Base-by-base conservation (phyloP, 148 eudicot genomes). In the Chenopodium quinoa region DNA sequence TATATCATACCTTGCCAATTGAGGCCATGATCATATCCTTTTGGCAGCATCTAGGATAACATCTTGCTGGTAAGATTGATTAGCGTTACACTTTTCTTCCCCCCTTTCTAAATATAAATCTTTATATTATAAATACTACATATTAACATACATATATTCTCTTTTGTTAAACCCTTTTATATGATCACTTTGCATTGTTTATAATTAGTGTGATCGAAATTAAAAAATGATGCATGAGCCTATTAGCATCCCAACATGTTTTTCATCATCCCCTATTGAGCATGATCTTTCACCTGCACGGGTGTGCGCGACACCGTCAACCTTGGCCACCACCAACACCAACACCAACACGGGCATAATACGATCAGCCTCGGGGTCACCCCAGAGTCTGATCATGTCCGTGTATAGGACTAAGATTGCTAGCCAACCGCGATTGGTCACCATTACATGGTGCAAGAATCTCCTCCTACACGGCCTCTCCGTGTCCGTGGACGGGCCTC, bases 401-500 rank as follows among this genome's bases (percentile, higher is more conserved):
- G 87, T 89, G 9, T 95, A 93, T 79, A 79, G 87, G 10, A 90
- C 94, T 9, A 91, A 87, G 81, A 87, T 95, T 0, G 93, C 91
- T 0, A 87, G 84, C 79, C 88, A 88, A 74, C 78, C 84, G 16
- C 90, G 93, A 3, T 77, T 88, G 48, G 92, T 95, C 70, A 91
- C 97, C 23, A 82, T 95, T 56, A 91, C 93, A 40, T 95, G 98
- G 98, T 91, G 92, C 89, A 95, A 93, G 84, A 91, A 95, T 16
- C 78, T 92, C 54, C 71, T 95, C 12, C 87, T 91, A 54, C 97
- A 92, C 67, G 98, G 98, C 37, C 84, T 95, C 4, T 92, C 97
- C 2, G 88, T 95, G 4, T 89, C 97, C 0, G 89, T 95, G 19
- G 91, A 91, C 40, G 96, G 97, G 1, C 85, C 87, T 2, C 78